These are phyloP conservation scores for Xylariaceae sp. DNA, from an alignment of 2,329 filamentous ascomycete species.

Conservation along the genomic window DNA sequence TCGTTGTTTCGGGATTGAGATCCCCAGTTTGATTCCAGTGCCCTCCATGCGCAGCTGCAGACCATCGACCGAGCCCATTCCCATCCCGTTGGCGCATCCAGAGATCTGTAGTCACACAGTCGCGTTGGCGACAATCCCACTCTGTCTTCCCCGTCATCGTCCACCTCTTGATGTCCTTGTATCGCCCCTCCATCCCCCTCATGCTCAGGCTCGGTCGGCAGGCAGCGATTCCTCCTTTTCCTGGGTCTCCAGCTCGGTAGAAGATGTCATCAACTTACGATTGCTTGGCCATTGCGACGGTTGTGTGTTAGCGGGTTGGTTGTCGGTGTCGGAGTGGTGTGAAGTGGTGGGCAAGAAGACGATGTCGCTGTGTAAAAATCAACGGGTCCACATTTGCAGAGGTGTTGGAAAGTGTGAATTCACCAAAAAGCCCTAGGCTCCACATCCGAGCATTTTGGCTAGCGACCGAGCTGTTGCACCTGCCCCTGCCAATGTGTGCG, in stretches of 20 bases:
- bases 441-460: slow-evolving; percentile 12
- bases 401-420: background rate
- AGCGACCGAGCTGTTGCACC: slow-evolving; percentile 1
- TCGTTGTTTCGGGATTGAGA: background rate
- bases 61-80: too few species aligned
- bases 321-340: slow-evolving; percentile 12
- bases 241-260: background rate
- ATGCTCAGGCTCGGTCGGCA: slow-evolving; percentile 2
- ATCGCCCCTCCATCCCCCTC: background rate
- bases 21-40: background rate
- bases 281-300: slow-evolving; percentile 30
- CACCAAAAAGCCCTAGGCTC: slow-evolving; percentile 11
- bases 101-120: too few species aligned
- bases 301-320: slow-evolving; percentile 11
- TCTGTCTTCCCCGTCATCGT: background rate
- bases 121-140: too few species aligned
- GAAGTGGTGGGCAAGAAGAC: slow-evolving; percentile 14
- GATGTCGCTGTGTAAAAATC: slow-evolving; percentile 16
- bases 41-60: too few species aligned
- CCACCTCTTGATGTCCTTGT: background rate
- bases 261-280: slow-evolving; percentile 25
- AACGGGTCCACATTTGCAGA: slow-evolving; percentile 4
- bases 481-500: too few species aligned
- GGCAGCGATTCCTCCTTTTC: background rate
- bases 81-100: too few species aligned